Evolutionary conservation across 1,284 basidiomycete genomes (phyloP).

Genomic region (Boletus semigastroideus): DNA sequence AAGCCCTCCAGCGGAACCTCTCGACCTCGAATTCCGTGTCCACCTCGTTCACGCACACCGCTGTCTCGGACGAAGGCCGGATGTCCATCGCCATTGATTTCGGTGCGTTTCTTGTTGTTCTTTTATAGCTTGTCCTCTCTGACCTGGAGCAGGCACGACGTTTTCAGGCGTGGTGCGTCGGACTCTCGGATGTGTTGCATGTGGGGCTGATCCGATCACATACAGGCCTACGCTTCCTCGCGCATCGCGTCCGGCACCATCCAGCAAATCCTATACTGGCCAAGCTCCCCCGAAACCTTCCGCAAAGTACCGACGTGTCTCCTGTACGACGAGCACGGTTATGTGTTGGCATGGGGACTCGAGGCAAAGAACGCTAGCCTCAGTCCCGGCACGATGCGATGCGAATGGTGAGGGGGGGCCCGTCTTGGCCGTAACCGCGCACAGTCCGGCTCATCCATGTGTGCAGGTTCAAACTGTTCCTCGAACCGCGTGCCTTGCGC

Average conservation of each 20-base stretch:
- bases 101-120: conserved; percentile 43
- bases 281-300: conserved; percentile 76
- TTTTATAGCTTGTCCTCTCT: too few species aligned
- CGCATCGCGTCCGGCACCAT: conserved; percentile 73
- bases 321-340: conserved; percentile 67
- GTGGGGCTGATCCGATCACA: not conserved
- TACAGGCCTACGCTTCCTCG: conserved; percentile 77
- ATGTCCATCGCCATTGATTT: conserved; percentile 80
- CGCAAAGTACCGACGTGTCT: conserved; percentile 81
- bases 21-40: conserved; percentile 23
- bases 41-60: not conserved
- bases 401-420: conserved; percentile 55
- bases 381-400: conserved; percentile 63
- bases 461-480: conserved; percentile 74
- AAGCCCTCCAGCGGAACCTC: conserved; percentile 31
- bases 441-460: not conserved
- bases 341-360: conserved; percentile 74
- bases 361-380: conserved; percentile 76
- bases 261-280: conserved; percentile 79
- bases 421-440: too few species aligned
- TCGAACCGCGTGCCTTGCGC: conserved; percentile 73
- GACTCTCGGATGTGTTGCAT: not conserved
- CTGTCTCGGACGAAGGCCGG: conserved; percentile 53
- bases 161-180: conserved; percentile 76
- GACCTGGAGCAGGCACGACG: conserved; percentile 57